Evolutionary conservation across 495 filamentous ascomycete genomes (phyloP).

Genomic region (Penicillium parvum): DNA sequence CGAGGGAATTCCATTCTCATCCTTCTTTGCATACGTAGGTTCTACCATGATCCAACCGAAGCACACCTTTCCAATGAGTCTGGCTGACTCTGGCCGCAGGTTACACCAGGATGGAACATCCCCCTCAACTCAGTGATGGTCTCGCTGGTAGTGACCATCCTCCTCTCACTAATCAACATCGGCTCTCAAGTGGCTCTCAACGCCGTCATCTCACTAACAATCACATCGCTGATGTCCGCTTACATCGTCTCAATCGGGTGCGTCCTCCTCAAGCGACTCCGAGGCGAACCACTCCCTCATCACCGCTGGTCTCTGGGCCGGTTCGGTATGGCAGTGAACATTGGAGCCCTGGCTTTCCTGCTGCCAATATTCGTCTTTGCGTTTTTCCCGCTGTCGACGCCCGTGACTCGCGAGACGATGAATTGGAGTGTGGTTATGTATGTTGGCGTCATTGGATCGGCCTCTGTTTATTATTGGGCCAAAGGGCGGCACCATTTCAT

Average conservation of each 20-base stretch:
- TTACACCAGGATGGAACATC: constrained; percentile 46
- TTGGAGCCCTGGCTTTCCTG: constrained; percentile 36
- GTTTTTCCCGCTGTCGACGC: constrained; percentile 46
- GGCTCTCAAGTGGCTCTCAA: constrained; percentile 42
- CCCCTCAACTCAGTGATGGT: constrained; percentile 50
- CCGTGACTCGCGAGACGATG: constrained; percentile 40
- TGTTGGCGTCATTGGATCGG: constrained; percentile 40
- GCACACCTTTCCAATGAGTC: not conserved
- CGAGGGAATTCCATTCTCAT: constrained; percentile 35
- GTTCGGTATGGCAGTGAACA: constrained; percentile 46
- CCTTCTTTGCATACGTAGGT: constrained; percentile 46
- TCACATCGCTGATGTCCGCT: constrained; percentile 4
- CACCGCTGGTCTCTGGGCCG: constrained; percentile 9
- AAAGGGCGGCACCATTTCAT: constrained; percentile 41
- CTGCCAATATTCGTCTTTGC: constrained; percentile 48
- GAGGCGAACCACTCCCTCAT: constrained; percentile 1
- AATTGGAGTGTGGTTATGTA: constrained; percentile 50
- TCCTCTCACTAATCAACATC: constrained; percentile 50
- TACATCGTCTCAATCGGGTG: constrained; percentile 7
- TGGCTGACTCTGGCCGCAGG: constrained; percentile 23
- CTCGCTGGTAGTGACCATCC: constrained; percentile 36
- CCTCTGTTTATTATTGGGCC: constrained; percentile 41
- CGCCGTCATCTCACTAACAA: constrained; percentile 41
- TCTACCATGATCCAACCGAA: too few species aligned
- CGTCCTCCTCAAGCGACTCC: constrained; percentile 2